Base-by-base conservation (phyloP, 2,329 filamentous ascomycete genomes). In the Diaporthe citri region DNA sequence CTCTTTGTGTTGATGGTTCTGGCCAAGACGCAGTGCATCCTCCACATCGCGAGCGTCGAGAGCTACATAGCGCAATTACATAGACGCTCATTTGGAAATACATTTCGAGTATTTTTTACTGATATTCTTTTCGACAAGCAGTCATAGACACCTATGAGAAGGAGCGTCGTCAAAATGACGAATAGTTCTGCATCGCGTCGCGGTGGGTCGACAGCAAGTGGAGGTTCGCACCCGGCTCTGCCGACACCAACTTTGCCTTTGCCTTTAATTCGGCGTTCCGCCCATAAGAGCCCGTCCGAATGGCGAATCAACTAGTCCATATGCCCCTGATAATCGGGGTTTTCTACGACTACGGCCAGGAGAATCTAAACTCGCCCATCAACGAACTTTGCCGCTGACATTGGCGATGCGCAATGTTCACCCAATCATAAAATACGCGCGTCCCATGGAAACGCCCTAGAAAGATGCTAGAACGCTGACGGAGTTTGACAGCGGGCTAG, bases 121-220 rank as follows among this genome's bases (percentile, higher is more conserved):
- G 7, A 6, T 25, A 13, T 17, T 9, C 1, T 25, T 25, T 25
- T 10, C 6, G 3, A n/a, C 5, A 4, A 20, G 4, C 8, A 22
- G 25, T 22, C 8, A 31, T 46, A n/a, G 48, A 46, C 0, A 28
- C 17, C 25, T n/a, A 4, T 48, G 41, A 46, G 28, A 20, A 22
- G 25, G 17, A 0, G 25, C 22, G 8, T 64, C 60, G 41, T 64
- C 60, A 64, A 64, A 64, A 64, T 64, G 41, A 64, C 60, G 60
- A 64, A 34, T 48, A 46, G 60, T 48, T 64, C 60, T 64, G 28
- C 60, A 64, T n/a, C 17, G 41, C 28, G 25, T 46, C 28, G 41
- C 39, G 25, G 60, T 34, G 60, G 60, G 60, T n/a, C 60, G 28
- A 48, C 10, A 3, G 9, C 60, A 15, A 34, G 60, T n/a, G 60